A percentile compares a stretch with the other conserved stretches of the same genome.
Conservation (phyloP, 2,329 filamentous ascomycete species). For the Cadophora gregata region DNA sequence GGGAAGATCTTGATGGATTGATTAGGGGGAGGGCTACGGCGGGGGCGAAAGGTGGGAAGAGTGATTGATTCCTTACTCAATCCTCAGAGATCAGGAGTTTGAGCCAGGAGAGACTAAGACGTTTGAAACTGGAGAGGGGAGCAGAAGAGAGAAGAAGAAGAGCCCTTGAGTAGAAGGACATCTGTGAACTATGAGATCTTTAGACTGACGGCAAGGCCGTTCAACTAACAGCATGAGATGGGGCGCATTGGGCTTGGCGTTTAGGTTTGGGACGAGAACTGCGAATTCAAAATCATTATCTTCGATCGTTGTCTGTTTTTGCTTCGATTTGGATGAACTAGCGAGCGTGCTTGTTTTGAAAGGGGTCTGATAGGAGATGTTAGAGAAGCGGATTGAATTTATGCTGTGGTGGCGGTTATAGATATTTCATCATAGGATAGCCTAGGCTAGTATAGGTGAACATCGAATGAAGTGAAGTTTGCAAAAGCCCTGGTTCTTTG, state of each 20-base stretch:
- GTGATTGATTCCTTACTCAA: constrained; percentile 28
- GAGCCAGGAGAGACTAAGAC: not conserved
- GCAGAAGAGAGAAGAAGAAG: not conserved
- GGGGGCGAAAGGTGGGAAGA: constrained; percentile 37
- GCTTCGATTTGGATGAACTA: constrained; percentile 5
- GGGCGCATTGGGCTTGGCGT: constrained; percentile 21
- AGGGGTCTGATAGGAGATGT: not conserved
- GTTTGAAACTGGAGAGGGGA: not conserved
- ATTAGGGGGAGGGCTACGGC: constrained; percentile 28
- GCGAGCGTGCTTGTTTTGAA: not conserved
- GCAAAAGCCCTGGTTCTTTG: not conserved
- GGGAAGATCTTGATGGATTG: constrained; percentile 28
- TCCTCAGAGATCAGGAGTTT: not conserved
- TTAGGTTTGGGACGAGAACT: not conserved
- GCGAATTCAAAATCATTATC: not conserved
- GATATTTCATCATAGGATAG: not conserved
- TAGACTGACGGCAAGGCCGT: not conserved
- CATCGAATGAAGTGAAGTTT: constrained; percentile 3
- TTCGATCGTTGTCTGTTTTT: not conserved
- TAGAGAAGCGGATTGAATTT: not conserved
- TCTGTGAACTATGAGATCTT: not conserved
- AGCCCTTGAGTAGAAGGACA: not conserved
- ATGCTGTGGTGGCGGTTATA: constrained; percentile 8
- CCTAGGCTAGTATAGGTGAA: constrained; percentile 4
- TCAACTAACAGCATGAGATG: constrained; percentile 14